These are phyloP conservation scores for Vitis labrusca DNA, from an alignment of 164 flowering plant genomes.

Conservation along the genomic window DNA sequence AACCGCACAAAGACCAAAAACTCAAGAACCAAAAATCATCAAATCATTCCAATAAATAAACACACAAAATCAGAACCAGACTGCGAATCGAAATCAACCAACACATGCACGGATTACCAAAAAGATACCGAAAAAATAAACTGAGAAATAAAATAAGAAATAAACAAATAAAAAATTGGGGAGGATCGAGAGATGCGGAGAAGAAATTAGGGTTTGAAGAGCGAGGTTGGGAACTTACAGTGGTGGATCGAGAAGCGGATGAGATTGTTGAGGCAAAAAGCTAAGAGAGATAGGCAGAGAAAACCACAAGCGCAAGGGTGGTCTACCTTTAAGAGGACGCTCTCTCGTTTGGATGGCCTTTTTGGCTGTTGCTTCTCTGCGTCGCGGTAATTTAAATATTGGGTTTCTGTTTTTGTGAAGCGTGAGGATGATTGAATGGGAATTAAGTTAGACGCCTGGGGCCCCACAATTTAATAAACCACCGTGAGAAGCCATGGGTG, in stretches of 20 bases:
- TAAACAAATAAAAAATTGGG: conserved; percentile 8
- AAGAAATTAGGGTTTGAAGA: conserved; percentile 17
- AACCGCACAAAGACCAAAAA: neutral
- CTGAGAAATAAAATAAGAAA: neutral
- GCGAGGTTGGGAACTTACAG: conserved; percentile 21
- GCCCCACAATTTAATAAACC: no score
- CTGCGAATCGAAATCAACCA: neutral
- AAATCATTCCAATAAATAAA: conserved; percentile 1
- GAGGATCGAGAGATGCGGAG: conserved; percentile 5
- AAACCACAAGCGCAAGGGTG: conserved; percentile 15
- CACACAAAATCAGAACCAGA: neutral
- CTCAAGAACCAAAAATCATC: neutral
- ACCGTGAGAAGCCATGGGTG: no score
- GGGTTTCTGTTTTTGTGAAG: neutral
- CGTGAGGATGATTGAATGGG: no score
- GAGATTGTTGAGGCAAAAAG: conserved; percentile 18
- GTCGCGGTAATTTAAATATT: conserved; percentile 32
- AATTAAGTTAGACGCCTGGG: no score
- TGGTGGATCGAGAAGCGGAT: conserved; percentile 25
- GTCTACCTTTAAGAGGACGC: conserved; percentile 1
- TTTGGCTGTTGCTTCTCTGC: conserved; percentile 21
- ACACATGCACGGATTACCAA: neutral
- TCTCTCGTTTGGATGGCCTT: conserved; percentile 17
- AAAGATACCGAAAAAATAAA: neutral
- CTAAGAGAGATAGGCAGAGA: conserved; percentile 2